Base-by-base conservation (phyloP, 306 rosid genomes). In the Canavalia ensiformis region DNA sequence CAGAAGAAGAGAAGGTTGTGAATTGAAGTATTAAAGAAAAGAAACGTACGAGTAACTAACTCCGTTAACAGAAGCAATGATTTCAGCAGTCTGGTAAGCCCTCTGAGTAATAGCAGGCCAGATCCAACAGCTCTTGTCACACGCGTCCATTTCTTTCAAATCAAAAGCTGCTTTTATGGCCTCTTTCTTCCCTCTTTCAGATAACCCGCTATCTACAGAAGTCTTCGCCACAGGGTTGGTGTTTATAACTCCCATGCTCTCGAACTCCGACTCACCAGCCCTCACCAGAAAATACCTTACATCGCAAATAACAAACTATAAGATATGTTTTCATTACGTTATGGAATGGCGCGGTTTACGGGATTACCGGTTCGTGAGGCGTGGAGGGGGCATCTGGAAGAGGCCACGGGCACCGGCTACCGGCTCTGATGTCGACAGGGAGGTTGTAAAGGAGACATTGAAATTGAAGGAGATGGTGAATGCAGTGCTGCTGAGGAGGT, bases 61-160 rank as follows among this genome's bases (percentile, higher is more conserved):
- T n/a, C 84, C 91, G 77, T 93, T 93, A 70, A 91, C 86, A 2
- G 94, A 84, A 37, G 98, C 98, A 70, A 95, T 93, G 50, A 93
- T 91, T 88, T 95, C 99, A 10, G 99, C 99, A 9, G 98, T 84
- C 62, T 93, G 94, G 73, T 95, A 95, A 88, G 98, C 99, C 84
- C 98, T 89, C 83, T 93, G 99, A 76, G 99, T 95, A 4, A 95
- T 95, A 39, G 97, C 95, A 82, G 99, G 91, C 99, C 99, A 95
- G 3, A 93, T 95, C 98, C 99, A 95, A 81, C 99, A 93, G 76
- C 86, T 87, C 5, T 72, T 88, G 3, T 87, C 98, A 91, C 98
- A 95, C n/a, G 97, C 94, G 11, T 89, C 96, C 93, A 86, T 87
- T 80, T 87, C 88, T 86, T 91, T 90, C 81, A 95, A 87, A 51